Evolutionary conservation across 805 yeast species (phyloP).

Genomic region (Zygotorulaspora danielsina): DNA sequence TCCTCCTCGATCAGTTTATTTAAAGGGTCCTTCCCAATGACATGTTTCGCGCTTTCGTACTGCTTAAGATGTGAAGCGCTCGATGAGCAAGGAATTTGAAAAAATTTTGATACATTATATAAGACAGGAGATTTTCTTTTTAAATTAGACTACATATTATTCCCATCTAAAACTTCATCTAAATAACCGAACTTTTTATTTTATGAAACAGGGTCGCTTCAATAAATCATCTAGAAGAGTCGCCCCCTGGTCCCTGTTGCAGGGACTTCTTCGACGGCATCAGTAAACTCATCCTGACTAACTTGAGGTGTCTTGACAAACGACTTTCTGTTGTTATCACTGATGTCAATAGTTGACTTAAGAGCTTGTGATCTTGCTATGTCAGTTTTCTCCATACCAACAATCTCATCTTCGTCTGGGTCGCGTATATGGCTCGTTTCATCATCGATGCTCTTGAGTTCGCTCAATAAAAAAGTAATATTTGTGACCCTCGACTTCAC

Average conservation of each 20-base stretch:
- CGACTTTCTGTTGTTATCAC: slow-evolving; percentile 16
- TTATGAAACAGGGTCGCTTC: too few species aligned
- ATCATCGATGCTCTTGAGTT: slow-evolving; percentile 26
- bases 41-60: background rate
- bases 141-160: too few species aligned
- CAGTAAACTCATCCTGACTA: slow-evolving; percentile 29
- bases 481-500: slow-evolving; percentile 36
- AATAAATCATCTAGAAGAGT: too few species aligned
- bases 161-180: too few species aligned
- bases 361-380: slow-evolving; percentile 30
- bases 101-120: background rate
- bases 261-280: slow-evolving; percentile 30
- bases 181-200: too few species aligned
- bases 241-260: slow-evolving; percentile 30
- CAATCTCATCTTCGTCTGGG: slow-evolving; percentile 35
- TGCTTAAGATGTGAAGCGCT: too few species aligned
- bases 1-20: too few species aligned
- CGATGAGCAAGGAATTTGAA: background rate
- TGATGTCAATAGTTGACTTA: slow-evolving; percentile 16
- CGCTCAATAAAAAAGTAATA: slow-evolving; percentile 35
- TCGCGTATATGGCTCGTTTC: slow-evolving; percentile 28
- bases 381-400: slow-evolving; percentile 32
- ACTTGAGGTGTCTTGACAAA: slow-evolving; percentile 11
- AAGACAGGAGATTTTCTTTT: too few species aligned
- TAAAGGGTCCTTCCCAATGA: background rate